A percentile compares a stretch with the other conserved stretches of the same genome.
These are phyloP conservation scores for Coemansia sp. DNA, from an alignment of 192 early-diverging fungal species.

Conservation along the genomic window DNA sequence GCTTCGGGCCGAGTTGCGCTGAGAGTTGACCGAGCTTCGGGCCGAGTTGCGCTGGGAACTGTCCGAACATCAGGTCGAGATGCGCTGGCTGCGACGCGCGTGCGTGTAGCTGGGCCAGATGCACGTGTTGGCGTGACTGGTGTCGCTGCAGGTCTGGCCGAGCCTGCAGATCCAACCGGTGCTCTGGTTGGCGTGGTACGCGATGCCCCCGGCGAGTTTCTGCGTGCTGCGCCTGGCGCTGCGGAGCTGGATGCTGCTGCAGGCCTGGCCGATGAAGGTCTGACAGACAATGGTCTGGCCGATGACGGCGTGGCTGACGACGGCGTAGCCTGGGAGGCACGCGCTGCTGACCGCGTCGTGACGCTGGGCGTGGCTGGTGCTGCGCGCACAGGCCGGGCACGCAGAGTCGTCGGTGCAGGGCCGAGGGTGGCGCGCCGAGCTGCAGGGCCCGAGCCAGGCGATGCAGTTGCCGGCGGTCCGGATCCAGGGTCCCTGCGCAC, in stretches of 20 bases:
- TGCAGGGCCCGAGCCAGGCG: slow-evolving; percentile 7
- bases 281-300: background rate
- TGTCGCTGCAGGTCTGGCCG: background rate
- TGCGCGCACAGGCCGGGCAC: background rate
- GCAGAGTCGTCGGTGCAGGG: background rate
- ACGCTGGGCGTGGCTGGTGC: slow-evolving; percentile 10
- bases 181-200: slow-evolving; percentile 8
- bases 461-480: slow-evolving; percentile 6
- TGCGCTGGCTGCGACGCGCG: slow-evolving; percentile 4
- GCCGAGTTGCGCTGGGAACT: background rate
- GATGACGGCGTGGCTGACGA: background rate
- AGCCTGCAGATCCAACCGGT: background rate
- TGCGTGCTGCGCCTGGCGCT: background rate
- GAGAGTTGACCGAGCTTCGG: background rate
- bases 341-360: slow-evolving; percentile 10
- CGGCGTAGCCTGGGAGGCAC: slow-evolving; percentile 9
- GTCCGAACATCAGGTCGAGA: background rate
- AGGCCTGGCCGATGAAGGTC: background rate
- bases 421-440: slow-evolving; percentile 24
- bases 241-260: background rate
- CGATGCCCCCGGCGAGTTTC: slow-evolving; percentile 4
- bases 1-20: background rate
- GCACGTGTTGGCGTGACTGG: slow-evolving; percentile 4
- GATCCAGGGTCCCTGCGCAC: slow-evolving; percentile 18
- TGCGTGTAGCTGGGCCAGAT: background rate